Percentiles rank a stretch among this genome's conserved stretches.
These are phyloP conservation scores for Penicillium manginii DNA, from an alignment of 495 filamentous ascomycete species.

Conservation along the genomic window DNA sequence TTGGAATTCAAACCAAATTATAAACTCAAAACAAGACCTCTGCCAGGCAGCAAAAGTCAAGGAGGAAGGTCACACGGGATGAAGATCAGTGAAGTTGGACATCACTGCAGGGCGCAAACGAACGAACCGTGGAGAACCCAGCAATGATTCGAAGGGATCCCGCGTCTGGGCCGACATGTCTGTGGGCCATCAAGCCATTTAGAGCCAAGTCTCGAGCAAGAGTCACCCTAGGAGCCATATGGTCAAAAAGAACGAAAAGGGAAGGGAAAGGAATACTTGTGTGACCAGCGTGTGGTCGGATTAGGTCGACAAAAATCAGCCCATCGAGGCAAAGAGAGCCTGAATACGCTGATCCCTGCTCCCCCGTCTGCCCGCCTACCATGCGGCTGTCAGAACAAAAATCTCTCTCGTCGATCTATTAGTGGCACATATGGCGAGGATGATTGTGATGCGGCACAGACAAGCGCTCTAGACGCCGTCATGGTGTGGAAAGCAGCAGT, in stretches of 20 bases:
- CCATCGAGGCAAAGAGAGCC: conserved; percentile 5
- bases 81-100: conserved; percentile 39
- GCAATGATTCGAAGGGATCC: conserved; percentile 14
- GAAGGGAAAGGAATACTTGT: conserved; percentile 5
- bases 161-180: conserved; percentile 9
- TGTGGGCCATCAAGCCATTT: conserved; percentile 18
- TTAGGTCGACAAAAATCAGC: conserved; percentile 8
- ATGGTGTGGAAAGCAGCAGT: conserved; percentile 14
- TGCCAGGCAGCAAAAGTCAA: conserved; percentile 21
- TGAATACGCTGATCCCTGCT: conserved; percentile 20
- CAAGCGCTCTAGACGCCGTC: conserved; percentile 48
- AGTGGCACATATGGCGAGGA: conserved; percentile 15
- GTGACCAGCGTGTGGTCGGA: conserved; percentile 10
- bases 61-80: conserved; percentile 28
- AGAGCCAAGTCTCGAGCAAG: conserved; percentile 16
- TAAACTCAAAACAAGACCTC: conserved; percentile 20
- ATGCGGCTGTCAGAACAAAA: conserved; percentile 29
- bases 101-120: conserved; percentile 41
- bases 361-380: conserved; percentile 16
- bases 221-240: conserved; percentile 20
- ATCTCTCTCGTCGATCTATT: conserved; percentile 14
- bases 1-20: conserved; percentile 14
- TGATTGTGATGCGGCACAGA: conserved; percentile 19
- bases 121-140: conserved; percentile 26
- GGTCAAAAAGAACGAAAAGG: background rate